A percentile compares a stretch with the other conserved stretches of the same genome.
These are phyloP conservation scores for Aspergillus mulundensis DNA, from an alignment of 495 filamentous ascomycete genomes.

Conservation along the genomic window DNA sequence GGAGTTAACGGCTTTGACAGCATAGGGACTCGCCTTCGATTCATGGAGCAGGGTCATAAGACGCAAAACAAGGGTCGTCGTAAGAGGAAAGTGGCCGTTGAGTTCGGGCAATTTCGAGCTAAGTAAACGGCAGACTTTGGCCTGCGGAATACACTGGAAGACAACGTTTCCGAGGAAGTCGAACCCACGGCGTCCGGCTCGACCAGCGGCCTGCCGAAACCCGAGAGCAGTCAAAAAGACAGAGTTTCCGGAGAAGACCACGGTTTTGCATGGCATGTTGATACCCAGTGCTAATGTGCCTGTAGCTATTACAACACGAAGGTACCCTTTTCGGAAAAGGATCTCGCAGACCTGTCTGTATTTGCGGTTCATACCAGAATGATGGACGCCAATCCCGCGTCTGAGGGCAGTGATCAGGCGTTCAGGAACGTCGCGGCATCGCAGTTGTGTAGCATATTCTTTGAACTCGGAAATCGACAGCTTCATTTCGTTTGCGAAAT, in stretches of 20 bases:
- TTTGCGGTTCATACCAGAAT: conserved; percentile 71
- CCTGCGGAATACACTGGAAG: conserved; percentile 56
- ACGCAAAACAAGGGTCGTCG: conserved; percentile 66
- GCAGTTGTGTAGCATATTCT: conserved; percentile 41
- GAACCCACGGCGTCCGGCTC: conserved; percentile 75
- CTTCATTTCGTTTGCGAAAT: conserved; percentile 59
- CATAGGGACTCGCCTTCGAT: conserved; percentile 56
- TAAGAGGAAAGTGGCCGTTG: conserved; percentile 73
- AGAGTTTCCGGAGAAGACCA: conserved; percentile 70
- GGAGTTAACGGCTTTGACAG: conserved; percentile 56
- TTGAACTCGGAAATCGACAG: conserved; percentile 50
- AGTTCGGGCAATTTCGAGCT: conserved; percentile 69
- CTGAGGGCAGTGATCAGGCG: conserved; percentile 52
- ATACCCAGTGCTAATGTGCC: conserved; percentile 74
- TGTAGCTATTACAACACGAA: conserved; percentile 71
- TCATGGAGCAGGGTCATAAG: conserved; percentile 63
- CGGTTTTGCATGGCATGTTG: conserved; percentile 83
- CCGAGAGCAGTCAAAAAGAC: conserved; percentile 69
- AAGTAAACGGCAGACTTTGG: conserved; percentile 58
- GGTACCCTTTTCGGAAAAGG: conserved; percentile 67
- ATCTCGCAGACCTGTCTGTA: conserved; percentile 59
- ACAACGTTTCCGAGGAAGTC: conserved; percentile 78
- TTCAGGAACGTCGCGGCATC: conserved; percentile 35
- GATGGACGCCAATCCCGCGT: conserved; percentile 71
- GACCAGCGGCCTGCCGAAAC: conserved; percentile 71